Base-by-base conservation (phyloP, 1,139 yeast genomes). In the Suhomyces yuchorum region DNA sequence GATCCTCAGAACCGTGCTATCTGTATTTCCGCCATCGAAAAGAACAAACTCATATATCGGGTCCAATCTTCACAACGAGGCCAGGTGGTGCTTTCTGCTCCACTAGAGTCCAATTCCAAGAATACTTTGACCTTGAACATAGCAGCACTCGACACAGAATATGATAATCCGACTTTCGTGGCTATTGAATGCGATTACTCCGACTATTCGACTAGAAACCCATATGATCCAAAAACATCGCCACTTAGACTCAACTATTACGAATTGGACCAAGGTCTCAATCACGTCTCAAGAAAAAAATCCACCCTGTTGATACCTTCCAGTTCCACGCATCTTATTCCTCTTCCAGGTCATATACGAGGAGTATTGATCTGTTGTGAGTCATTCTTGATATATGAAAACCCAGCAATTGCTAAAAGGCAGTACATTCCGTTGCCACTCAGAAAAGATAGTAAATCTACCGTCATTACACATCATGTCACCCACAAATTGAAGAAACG, bases 211-310 rank as follows among this genome's bases (percentile, higher is more conserved):
- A 55, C 46, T 51, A 58, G 40, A 68, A 17, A 53, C 54, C n/a
- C 55, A 39, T 53, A 61, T 40, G 53, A 49, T 23, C 53, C 58
- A 3, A 44, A 44, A 5, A 38, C 42, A 1, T 44, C 62, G 8
- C 58, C 58, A 1, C 49, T 63, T 3, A 51, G 52, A 15, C 67
- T 92, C 49, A 78, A 81, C 8, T 86, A 79, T 62, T 92, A 92
- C 66, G 95, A 89, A 60, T 69, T 92, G 26, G 98, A 93, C 63
- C 77, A 88, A 44, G 97, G 98, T 0, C 71, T 92, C 46, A 91
- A 92, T 60, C 87, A 86, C 60, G 79, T 91, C 1, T 74, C 86
- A 2, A 78, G 77, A 48, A 57, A 57, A 19, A 76, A 73, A 50
- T 72, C 79, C 49, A 63, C 79, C 3, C 76, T 68, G 30, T 62